phyloP scores from a whole-genome alignment of 306 rosid species.

The Astragalus glycyphyllos region DNA sequence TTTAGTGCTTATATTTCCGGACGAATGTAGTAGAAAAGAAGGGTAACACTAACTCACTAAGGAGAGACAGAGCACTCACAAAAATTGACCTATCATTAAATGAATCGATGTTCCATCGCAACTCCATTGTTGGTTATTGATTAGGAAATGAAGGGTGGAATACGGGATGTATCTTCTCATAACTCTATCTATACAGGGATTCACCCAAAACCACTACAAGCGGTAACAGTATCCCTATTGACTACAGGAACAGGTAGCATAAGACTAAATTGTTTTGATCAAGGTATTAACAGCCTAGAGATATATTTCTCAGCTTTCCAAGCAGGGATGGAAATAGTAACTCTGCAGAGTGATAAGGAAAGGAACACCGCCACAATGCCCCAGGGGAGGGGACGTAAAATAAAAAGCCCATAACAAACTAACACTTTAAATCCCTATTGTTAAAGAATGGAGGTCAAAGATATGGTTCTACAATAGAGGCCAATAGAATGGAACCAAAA shows the following conservation, averaged over 20 bases:
- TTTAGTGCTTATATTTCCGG: too few species aligned
- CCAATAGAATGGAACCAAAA: constrained; percentile 27
- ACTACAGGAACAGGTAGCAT: not conserved
- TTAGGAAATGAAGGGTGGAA: not conserved
- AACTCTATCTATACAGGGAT: not conserved
- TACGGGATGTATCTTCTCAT: not conserved
- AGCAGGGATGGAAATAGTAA: not conserved
- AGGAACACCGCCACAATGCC: not conserved
- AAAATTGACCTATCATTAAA: not conserved
- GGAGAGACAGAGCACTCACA: not conserved
- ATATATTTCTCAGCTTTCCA: constrained; percentile 20
- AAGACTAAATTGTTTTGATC: constrained; percentile 11
- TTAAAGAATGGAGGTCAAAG: not conserved
- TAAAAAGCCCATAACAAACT: not conserved
- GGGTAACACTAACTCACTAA: not conserved
- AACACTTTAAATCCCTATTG: constrained; percentile 1
- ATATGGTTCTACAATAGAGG: not conserved
- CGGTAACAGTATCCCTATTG: not conserved
- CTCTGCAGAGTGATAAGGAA: not conserved
- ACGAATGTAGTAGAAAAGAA: too few species aligned
- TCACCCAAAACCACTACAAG: constrained; percentile 13
- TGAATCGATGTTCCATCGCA: not conserved
- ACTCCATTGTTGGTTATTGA: not conserved
- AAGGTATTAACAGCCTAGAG: not conserved
- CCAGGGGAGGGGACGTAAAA: not conserved